Evolutionary conservation across 768 basidiomycete species (phyloP), one percentile per base, ranked within the genome.

Genomic region (Steccherinum ochraceum): DNA sequence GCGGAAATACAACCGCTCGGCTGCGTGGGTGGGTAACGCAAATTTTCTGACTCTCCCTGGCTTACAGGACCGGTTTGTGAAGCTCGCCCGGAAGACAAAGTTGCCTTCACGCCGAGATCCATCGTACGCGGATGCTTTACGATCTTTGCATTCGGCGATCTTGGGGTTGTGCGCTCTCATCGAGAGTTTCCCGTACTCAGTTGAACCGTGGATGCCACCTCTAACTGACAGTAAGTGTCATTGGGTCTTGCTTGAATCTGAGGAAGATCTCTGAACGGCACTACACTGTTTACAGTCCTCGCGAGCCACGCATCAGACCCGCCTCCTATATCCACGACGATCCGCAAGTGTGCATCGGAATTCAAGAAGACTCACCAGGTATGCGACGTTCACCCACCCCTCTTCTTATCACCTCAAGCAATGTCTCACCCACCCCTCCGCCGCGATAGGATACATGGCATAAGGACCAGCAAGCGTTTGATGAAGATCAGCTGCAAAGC

Each of bases 401-500:
- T 43, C 10, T 54, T n/a, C 24, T 3, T 23, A 25, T n/a, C 46
- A 12, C 43, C 21, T 21, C 13, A 44, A 40, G 19, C 24, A 45
- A 18, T 50, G n/a, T 19, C 41, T 43, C 18, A 5, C 21, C 11
- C 11, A 39, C 11, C n/a, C 11, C 35, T 11, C 35, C 11, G 35
- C 11, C 35, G 35, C 60, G 58, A 55, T 64, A 92, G 84, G 92
- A 94, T 63, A 91, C 89, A 27, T 93, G 90, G 90, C 88, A 89
- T 61, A 89, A 86, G 61, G 92, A 95, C 67, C 89, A 93, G 61
- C 75, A 80, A 46, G 75, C 78, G 48, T 94, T 95, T 65, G 82
- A 90, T 60, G 92, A 95, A 67, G 92, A 94, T 61, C 92, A 93
- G 61, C 67, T 93, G 45, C 86, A 89, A 64, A 86, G 81, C 58